These are phyloP conservation scores for Camellia granthamiana DNA, from an alignment of 148 eudicot species.

Conservation along the genomic window DNA sequence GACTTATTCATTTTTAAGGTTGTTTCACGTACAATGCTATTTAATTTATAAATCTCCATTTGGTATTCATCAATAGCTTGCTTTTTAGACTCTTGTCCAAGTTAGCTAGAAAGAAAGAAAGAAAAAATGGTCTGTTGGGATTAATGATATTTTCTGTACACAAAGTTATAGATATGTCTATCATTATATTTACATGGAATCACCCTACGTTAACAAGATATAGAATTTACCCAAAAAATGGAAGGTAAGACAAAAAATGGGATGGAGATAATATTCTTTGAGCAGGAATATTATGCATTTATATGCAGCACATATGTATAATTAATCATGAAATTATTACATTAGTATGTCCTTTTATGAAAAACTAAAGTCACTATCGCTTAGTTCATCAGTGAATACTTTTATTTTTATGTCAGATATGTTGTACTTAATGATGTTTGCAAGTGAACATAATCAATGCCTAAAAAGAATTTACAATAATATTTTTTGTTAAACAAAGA, in stretches of 20 bases:
- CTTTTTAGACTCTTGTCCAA: not conserved
- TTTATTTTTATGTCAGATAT: not conserved
- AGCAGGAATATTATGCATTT: not conserved
- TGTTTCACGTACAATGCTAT: not conserved
- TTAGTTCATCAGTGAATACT: not conserved
- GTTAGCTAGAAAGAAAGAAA: not conserved
- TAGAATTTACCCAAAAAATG: not conserved
- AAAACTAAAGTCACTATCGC: not conserved
- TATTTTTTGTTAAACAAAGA: not conserved
- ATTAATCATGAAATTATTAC: slow-evolving; percentile 1
- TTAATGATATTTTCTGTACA: not conserved
- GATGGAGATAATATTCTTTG: not conserved
- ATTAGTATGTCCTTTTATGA: not conserved
- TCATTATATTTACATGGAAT: not conserved
- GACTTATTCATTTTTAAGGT: slow-evolving; percentile 5
- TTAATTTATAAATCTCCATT: slow-evolving; percentile 2
- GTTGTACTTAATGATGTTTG: not conserved
- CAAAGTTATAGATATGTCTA: not conserved
- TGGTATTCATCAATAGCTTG: slow-evolving; percentile 9
- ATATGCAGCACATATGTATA: not conserved
- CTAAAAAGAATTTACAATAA: not conserved
- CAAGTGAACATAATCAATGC: not conserved
- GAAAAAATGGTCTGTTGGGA: not conserved
- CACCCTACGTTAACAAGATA: too few relatives aligned
- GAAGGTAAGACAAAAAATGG: not conserved